Evolutionary conservation across 176 grass and related monocot species (phyloP).

Genomic region (Oryza rufipogon): DNA sequence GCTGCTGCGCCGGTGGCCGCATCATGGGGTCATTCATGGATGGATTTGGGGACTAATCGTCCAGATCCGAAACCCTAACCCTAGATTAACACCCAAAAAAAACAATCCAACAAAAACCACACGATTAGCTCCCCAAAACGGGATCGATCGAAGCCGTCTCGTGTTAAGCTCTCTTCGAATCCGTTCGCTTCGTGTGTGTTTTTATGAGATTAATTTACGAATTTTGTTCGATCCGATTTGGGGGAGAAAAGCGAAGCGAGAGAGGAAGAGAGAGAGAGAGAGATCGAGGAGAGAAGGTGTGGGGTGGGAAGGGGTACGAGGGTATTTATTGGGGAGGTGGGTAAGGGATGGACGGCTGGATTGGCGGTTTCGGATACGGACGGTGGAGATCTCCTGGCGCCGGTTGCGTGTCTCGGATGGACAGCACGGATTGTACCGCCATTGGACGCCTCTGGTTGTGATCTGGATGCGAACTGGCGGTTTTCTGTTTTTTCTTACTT

Average conservation of each 20-base stretch:
- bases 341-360: slow-evolving; percentile 36
- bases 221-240: slow-evolving; percentile 51
- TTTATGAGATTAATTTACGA: slow-evolving; percentile 57
- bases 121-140: slow-evolving; percentile 12
- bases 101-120: slow-evolving; percentile 6
- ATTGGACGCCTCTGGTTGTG: background rate
- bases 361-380: background rate
- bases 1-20: slow-evolving; percentile 52
- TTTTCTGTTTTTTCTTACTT: background rate
- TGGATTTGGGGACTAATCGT: slow-evolving; percentile 31
- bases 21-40: slow-evolving; percentile 85
- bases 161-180: slow-evolving; percentile 43
- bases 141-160: slow-evolving; percentile 45
- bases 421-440: slow-evolving; percentile 26
- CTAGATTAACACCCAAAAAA: slow-evolving; percentile 24
- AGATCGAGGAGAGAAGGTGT: slow-evolving; percentile 12
- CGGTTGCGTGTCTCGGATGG: slow-evolving; percentile 51
- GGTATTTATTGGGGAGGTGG: slow-evolving; percentile 49
- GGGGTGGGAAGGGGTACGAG: slow-evolving; percentile 19
- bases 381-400: slow-evolving; percentile 5
- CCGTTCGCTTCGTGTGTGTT: slow-evolving; percentile 31
- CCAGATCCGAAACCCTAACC: slow-evolving; percentile 76
- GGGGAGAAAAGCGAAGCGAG: background rate
- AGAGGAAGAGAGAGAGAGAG: background rate
- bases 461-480: background rate